A percentile compares a stretch with the other conserved stretches of the same genome.
Conservation (phyloP, 441 rosid species). For the Codiaeum variegatum region DNA sequence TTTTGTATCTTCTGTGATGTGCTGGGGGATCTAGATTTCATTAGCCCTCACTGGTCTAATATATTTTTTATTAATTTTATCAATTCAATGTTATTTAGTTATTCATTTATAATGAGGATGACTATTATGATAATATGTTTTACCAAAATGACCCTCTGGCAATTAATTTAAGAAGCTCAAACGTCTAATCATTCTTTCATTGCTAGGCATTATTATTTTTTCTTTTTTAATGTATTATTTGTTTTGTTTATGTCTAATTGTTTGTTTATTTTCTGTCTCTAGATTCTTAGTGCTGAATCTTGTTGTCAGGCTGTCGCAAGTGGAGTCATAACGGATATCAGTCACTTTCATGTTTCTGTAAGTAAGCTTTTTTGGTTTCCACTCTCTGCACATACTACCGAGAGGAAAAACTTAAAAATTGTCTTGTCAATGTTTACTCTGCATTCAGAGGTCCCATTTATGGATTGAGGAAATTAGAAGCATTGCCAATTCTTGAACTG, state of each 20-base stretch:
- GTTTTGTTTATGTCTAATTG: constrained; percentile 13
- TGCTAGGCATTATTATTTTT: not conserved
- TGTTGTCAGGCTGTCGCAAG: constrained; percentile 58
- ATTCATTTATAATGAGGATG: not conserved
- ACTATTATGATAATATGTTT: not conserved
- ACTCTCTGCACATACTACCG: constrained; percentile 6
- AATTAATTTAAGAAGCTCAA: not conserved
- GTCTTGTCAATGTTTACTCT: constrained; percentile 5
- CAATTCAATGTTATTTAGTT: not conserved
- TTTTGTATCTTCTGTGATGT: not conserved
- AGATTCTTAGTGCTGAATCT: constrained; percentile 76
- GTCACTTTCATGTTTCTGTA: constrained; percentile 73
- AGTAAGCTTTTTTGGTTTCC: constrained; percentile 28
- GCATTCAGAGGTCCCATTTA: constrained; percentile 10
- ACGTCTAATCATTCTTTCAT: not conserved
- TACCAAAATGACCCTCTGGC: not conserved
- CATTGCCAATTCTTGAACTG: constrained; percentile 14
- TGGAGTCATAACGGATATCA: constrained; percentile 70
- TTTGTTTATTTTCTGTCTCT: constrained; percentile 20
- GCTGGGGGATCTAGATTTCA: not conserved
- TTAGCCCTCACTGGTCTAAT: too few species aligned
- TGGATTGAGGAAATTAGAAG: constrained; percentile 9
- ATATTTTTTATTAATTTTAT: not conserved
- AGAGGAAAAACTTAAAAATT: not conserved
- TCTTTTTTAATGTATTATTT: not conserved